phyloP scores from a whole-genome alignment of 306 rosid genomes.

The Cucurbita moschata region DNA sequence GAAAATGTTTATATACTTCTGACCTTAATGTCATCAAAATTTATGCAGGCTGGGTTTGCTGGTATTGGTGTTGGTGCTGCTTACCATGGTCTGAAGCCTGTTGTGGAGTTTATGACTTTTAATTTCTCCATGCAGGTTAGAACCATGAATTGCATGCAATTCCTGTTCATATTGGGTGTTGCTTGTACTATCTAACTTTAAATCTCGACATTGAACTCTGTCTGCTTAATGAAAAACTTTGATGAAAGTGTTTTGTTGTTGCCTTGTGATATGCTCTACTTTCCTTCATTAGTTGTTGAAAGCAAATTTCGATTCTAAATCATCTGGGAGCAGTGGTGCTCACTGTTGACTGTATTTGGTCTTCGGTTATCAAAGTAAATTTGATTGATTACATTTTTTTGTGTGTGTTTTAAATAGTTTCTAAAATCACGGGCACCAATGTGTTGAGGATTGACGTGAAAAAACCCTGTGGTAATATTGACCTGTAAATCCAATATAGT shows the following conservation, averaged over 20 bases:
- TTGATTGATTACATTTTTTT: background rate
- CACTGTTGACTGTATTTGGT: background rate
- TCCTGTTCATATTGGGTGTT: background rate
- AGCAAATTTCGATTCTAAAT: background rate
- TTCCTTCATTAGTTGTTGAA: background rate
- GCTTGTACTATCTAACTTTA: constrained; percentile 3
- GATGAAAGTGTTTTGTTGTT: background rate
- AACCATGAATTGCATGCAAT: background rate
- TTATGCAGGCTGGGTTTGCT: constrained; percentile 87
- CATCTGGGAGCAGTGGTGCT: background rate
- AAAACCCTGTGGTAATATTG: background rate
- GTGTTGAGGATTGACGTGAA: background rate
- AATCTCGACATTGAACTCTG: background rate
- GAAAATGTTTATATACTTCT: background rate
- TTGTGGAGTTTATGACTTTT: constrained; percentile 94
- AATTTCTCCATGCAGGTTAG: constrained; percentile 99
- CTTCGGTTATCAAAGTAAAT: background rate
- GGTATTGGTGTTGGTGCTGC: constrained; percentile 99
- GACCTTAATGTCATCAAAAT: background rate
- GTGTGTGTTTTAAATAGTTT: background rate
- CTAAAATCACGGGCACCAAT: background rate
- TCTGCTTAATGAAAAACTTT: background rate
- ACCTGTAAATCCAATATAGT: background rate
- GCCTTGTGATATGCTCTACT: background rate
- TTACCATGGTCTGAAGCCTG: constrained; percentile 82